A percentile compares a stretch with the other conserved stretches of the same genome.
Evolutionary conservation across 1,284 basidiomycete genomes (phyloP).

Genomic region (Trametes sp.): DNA sequence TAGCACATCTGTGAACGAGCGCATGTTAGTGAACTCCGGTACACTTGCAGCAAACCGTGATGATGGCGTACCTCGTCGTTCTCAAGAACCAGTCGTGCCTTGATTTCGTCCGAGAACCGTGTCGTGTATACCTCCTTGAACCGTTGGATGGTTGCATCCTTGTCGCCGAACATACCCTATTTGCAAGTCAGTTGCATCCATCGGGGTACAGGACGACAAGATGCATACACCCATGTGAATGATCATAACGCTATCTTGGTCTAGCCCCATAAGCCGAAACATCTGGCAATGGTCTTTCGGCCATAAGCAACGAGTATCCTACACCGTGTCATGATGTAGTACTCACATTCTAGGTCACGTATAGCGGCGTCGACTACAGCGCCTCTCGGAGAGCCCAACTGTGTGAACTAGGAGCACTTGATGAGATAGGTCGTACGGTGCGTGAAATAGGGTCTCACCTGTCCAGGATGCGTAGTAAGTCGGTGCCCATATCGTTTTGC

Average conservation of each 20-base stretch:
- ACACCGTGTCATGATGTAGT: no score
- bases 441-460: slow-evolving; percentile 24
- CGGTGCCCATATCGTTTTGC: slow-evolving; percentile 83
- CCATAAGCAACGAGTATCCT: no score
- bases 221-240: slow-evolving; percentile 66
- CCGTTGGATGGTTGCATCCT: slow-evolving; percentile 71
- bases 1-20: slow-evolving; percentile 77
- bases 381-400: slow-evolving; percentile 80
- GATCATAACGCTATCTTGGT: slow-evolving; percentile 80
- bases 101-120: slow-evolving; percentile 67
- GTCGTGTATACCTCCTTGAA: slow-evolving; percentile 76
- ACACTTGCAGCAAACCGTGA: background rate
- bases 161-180: slow-evolving; percentile 84
- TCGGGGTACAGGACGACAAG: background rate
- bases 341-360: slow-evolving; percentile 72
- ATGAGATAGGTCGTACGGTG: background rate
- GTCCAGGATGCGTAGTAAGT: slow-evolving; percentile 86
- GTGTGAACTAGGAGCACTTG: slow-evolving; percentile 69
- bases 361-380: slow-evolving; percentile 79
- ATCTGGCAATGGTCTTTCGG: slow-evolving; percentile 86
- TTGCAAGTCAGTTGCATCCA: background rate
- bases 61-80: slow-evolving; percentile 80
- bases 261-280: slow-evolving; percentile 84
- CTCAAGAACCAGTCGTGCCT: slow-evolving; percentile 83
- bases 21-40: background rate